phyloP scores from a whole-genome alignment of 2,329 filamentous ascomycete genomes.

The Aspergillus amoenus region DNA sequence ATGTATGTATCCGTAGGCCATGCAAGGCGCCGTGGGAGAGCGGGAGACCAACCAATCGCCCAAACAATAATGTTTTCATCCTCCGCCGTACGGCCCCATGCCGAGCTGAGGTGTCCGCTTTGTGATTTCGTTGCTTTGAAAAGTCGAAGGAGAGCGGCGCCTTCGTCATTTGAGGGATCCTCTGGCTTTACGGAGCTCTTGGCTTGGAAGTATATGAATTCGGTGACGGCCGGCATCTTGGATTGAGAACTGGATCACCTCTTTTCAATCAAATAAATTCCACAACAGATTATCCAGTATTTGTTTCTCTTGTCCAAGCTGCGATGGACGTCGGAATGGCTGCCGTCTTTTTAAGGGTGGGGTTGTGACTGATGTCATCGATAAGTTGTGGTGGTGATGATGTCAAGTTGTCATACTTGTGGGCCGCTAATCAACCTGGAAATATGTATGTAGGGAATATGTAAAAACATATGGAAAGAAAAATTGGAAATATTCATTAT shows the following conservation, averaged over 20 bases:
- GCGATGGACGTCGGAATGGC: not conserved
- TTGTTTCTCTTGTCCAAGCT: not conserved
- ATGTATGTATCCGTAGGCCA: not conserved
- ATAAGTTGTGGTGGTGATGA: conserved; percentile 1
- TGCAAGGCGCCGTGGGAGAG: not conserved
- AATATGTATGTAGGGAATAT: not conserved
- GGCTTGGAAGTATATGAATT: conserved; percentile 40
- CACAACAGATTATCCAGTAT: not conserved
- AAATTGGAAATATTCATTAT: not conserved
- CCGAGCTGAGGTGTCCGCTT: conserved; percentile 34
- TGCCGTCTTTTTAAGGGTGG: not conserved
- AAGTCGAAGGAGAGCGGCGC: conserved; percentile 28
- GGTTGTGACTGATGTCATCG: conserved; percentile 8
- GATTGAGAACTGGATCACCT: too few relatives aligned
- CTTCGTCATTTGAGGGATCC: conserved; percentile 34
- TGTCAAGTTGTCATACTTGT: not conserved
- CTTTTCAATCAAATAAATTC: not conserved
- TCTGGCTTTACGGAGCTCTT: conserved; percentile 39
- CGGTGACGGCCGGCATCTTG: conserved; percentile 30
- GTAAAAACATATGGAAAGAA: not conserved
- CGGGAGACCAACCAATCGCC: conserved; percentile 31
- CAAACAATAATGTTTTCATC: conserved; percentile 38
- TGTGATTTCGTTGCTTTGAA: conserved; percentile 32
- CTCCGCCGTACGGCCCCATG: conserved; percentile 39
- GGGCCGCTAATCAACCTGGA: not conserved